Conservation (phyloP, 139 green algal genomes). For the Chlamydomonas schloesseri region DNA sequence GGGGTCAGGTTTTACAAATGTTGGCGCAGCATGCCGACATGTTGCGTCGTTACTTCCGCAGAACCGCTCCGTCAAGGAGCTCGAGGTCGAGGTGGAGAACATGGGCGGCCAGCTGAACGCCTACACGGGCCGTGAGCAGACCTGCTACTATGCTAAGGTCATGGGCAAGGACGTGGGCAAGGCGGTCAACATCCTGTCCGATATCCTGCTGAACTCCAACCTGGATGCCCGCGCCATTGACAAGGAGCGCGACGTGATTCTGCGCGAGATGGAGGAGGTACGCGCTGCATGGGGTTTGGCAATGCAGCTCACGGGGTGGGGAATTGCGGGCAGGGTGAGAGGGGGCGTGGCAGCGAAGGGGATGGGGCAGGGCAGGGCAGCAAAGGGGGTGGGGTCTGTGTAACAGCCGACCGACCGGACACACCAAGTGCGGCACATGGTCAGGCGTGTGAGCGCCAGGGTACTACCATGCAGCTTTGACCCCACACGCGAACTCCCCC, state of each 20-base stretch:
- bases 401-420: too few relatives aligned
- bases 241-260: constrained; percentile 94
- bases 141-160: constrained; percentile 95
- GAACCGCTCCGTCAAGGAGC: constrained; percentile 80
- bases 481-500: too few relatives aligned
- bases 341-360: too few relatives aligned
- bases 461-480: too few relatives aligned
- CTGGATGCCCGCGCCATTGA: constrained; percentile 91
- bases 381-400: too few relatives aligned
- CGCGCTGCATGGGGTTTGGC: background rate
- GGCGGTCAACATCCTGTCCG: constrained; percentile 94
- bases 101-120: constrained; percentile 98
- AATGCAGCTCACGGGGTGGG: too few relatives aligned
- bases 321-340: too few relatives aligned
- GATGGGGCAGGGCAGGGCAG: too few relatives aligned
- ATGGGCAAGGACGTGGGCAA: constrained; percentile 89
- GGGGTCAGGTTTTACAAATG: too few relatives aligned
- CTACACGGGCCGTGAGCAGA: constrained; percentile 98
- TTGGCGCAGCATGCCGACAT: too few relatives aligned
- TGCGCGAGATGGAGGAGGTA: constrained; percentile 98
- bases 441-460: too few relatives aligned
- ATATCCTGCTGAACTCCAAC: constrained; percentile 97
- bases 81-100: constrained; percentile 99
- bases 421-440: too few relatives aligned
- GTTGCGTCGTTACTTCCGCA: constrained; percentile 49